Percentiles rank a stretch among this genome's conserved stretches.
phyloP scores from a whole-genome alignment of 305 asterid genomes.

The Fraxinus sp. region DNA sequence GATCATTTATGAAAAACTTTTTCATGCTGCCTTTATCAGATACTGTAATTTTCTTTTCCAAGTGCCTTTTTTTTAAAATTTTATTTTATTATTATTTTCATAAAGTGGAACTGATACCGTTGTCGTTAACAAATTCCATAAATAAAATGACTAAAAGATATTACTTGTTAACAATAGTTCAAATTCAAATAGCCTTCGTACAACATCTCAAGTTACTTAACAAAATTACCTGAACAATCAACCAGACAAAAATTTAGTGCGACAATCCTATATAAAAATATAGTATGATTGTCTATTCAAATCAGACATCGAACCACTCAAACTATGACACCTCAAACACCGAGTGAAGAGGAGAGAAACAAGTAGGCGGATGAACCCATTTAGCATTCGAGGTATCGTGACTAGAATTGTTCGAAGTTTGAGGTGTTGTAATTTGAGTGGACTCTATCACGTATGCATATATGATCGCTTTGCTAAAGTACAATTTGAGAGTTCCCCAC shows the following conservation, averaged over 20 bases:
- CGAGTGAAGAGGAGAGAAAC: not conserved
- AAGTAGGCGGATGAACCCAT: not conserved
- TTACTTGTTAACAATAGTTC: not conserved
- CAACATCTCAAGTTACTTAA: not conserved
- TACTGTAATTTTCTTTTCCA: not conserved
- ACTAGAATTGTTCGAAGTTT: not conserved
- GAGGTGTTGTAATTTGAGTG: not conserved
- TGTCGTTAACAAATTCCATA: not conserved
- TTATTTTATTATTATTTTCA: not conserved
- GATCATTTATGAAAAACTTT: constrained; percentile 5
- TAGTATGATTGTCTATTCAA: not conserved
- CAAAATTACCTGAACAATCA: not conserved
- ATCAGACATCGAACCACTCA: not conserved
- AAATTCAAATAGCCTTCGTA: not conserved
- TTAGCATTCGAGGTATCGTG: not conserved
- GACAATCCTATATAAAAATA: not conserved
- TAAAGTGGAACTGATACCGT: not conserved
- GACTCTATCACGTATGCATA: not conserved
- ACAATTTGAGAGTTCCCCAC: not conserved
- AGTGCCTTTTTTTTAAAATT: not conserved
- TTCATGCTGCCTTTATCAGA: not conserved
- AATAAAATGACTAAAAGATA: not conserved
- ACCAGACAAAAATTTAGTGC: not conserved
- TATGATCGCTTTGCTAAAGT: too few relatives aligned
- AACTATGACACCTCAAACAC: not conserved